Conservation (phyloP, 345 rosid species). For the Erucastrum elatum region DNA sequence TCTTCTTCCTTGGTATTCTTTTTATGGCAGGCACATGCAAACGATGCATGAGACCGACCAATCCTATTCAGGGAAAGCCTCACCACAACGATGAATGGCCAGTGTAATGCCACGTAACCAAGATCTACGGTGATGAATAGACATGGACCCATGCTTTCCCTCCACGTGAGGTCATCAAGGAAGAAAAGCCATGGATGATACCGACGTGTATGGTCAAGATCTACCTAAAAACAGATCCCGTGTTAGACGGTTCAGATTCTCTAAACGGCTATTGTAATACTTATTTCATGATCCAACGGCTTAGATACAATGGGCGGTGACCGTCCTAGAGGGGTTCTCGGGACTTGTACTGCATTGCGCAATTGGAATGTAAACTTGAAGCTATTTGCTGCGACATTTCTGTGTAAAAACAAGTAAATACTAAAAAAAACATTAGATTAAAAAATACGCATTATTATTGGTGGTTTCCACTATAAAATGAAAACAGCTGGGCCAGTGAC, state of each 20-base stretch:
- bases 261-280: conserved; percentile 49
- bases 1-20: conserved; percentile 5
- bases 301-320: conserved; percentile 55
- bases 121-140: conserved; percentile 1
- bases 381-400: conserved; percentile 35
- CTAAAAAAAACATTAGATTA: not conserved
- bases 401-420: conserved; percentile 14
- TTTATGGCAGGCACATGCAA: conserved; percentile 40
- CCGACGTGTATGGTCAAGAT: conserved; percentile 55
- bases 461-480: conserved; percentile 46
- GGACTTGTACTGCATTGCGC: conserved; percentile 39
- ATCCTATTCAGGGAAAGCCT: conserved; percentile 35
- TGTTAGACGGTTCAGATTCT: conserved; percentile 51
- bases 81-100: conserved; percentile 32
- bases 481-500: conserved; percentile 6
- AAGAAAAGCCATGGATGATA: conserved; percentile 10
- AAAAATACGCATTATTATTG: conserved; percentile 24
- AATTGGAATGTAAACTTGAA: conserved; percentile 49
- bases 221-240: conserved; percentile 38
- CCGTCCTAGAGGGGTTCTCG: conserved; percentile 62
- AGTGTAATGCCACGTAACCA: conserved; percentile 33
- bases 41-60: conserved; percentile 44
- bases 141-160: conserved; percentile 38
- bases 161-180: conserved; percentile 44
- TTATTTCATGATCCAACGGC: conserved; percentile 51